A percentile compares a stretch with the other conserved stretches of the same genome.
Evolutionary conservation across 352 stramenopile species (phyloP).

Genomic region (Phytopythium montanum): DNA sequence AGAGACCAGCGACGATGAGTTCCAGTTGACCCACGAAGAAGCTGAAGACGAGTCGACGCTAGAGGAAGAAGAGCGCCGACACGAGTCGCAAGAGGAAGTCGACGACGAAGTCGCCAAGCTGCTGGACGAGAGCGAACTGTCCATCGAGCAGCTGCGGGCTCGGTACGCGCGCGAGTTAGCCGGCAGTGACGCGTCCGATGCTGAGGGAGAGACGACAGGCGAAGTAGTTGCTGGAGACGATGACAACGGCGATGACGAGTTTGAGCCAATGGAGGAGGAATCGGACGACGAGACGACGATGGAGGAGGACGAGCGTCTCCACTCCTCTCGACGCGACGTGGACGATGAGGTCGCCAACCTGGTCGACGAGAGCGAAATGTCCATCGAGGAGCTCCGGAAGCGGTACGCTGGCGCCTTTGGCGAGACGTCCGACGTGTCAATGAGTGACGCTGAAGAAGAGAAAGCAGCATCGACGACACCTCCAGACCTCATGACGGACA

Average conservation of each 20-base stretch:
- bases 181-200: neutral
- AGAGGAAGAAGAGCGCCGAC: slow-evolving; percentile 72
- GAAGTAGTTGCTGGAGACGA: neutral
- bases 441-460: neutral
- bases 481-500: neutral
- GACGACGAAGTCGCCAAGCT: slow-evolving; percentile 88
- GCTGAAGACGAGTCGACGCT: slow-evolving; percentile 91
- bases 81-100: slow-evolving; percentile 32
- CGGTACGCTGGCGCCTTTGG: neutral
- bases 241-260: neutral
- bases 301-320: neutral
- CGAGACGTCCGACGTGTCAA: neutral
- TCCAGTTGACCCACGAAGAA: slow-evolving; percentile 21
- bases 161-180: slow-evolving; percentile 22
- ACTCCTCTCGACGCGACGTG: neutral
- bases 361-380: neutral
- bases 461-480: neutral
- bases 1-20: slow-evolving; percentile 18
- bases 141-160: slow-evolving; percentile 81
- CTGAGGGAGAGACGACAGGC: neutral
- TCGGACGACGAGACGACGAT: slow-evolving; percentile 4
- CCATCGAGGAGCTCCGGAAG: neutral
- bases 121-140: slow-evolving; percentile 90
- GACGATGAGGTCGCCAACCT: neutral
- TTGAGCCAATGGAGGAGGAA: neutral